Conservation (phyloP, 1,284 basidiomycete species). For the Trametes pubescens region DNA sequence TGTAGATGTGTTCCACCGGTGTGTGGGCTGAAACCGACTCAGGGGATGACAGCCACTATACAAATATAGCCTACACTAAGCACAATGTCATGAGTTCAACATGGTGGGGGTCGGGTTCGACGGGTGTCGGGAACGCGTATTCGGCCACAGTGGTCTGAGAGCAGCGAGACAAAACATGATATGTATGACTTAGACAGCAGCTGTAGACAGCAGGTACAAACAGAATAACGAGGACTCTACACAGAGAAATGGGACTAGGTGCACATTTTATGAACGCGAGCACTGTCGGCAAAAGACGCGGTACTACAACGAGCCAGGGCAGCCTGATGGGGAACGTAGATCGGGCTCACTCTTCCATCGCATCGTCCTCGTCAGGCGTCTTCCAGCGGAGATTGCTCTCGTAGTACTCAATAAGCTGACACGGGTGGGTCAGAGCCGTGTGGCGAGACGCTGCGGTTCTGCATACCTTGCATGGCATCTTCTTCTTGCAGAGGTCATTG, state of each 20-base stretch:
- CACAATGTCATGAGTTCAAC: not conserved
- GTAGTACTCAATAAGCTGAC: slow-evolving; percentile 72
- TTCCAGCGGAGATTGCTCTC: slow-evolving; percentile 76
- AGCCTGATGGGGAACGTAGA: too few species aligned
- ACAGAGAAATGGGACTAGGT: slow-evolving; percentile 14
- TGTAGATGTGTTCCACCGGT: too few species aligned
- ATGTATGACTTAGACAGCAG: slow-evolving; percentile 13
- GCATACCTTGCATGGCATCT: slow-evolving; percentile 72
- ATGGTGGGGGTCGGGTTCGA: not conserved
- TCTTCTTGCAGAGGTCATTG: slow-evolving; percentile 59
- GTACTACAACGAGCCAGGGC: not conserved
- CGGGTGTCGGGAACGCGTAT: not conserved
- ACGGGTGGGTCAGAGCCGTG: not conserved
- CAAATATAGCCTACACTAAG: too few species aligned
- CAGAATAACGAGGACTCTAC: slow-evolving; percentile 10
- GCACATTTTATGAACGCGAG: not conserved
- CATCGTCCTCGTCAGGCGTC: slow-evolving; percentile 27
- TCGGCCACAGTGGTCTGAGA: not conserved
- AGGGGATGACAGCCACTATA: too few species aligned
- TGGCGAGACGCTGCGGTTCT: not conserved
- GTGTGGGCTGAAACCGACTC: too few species aligned
- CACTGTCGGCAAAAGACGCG: slow-evolving; percentile 8
- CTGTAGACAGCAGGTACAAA: slow-evolving; percentile 17
- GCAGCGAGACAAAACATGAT: not conserved
- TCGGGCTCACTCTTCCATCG: slow-evolving; percentile 25